Evolutionary conservation across 2,329 filamentous ascomycete species (phyloP).

Genomic region (Moelleriella libera): DNA sequence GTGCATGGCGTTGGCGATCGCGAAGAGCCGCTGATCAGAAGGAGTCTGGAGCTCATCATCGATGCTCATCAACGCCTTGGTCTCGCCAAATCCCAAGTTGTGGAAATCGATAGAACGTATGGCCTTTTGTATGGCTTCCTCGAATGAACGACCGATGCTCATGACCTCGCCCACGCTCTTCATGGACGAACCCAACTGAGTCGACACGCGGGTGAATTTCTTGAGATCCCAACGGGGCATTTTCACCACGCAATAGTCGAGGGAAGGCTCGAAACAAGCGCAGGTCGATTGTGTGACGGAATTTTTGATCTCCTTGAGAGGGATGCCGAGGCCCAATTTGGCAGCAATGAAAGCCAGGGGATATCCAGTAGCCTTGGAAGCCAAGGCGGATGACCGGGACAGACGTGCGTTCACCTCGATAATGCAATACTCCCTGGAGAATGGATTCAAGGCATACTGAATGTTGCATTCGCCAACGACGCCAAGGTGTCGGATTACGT

Average conservation of each 20-base stretch:
- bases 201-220: slow-evolving; percentile 96
- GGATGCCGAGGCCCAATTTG: slow-evolving; percentile 88
- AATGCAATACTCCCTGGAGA: slow-evolving; percentile 93
- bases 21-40: slow-evolving; percentile 92
- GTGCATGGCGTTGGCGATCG: slow-evolving; percentile 96
- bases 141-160: slow-evolving; percentile 92
- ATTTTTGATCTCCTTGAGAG: slow-evolving; percentile 92
- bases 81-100: slow-evolving; percentile 90
- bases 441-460: slow-evolving; percentile 92
- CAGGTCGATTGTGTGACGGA: slow-evolving; percentile 90
- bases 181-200: slow-evolving; percentile 93
- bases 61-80: slow-evolving; percentile 83
- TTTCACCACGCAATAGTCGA: slow-evolving; percentile 97
- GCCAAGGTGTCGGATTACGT: slow-evolving; percentile 91
- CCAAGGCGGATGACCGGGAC: slow-evolving; percentile 86
- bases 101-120: slow-evolving; percentile 91
- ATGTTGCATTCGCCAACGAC: slow-evolving; percentile 99
- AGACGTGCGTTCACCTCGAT: slow-evolving; percentile 97
- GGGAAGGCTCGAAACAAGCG: slow-evolving; percentile 94
- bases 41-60: slow-evolving; percentile 94
- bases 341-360: slow-evolving; percentile 92
- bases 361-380: slow-evolving; percentile 94
- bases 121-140: slow-evolving; percentile 97
- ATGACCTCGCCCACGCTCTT: slow-evolving; percentile 99
- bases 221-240: slow-evolving; percentile 98